Evolutionary conservation across 306 rosid species (phyloP).

Genomic region (Trifolium subterraneum): DNA sequence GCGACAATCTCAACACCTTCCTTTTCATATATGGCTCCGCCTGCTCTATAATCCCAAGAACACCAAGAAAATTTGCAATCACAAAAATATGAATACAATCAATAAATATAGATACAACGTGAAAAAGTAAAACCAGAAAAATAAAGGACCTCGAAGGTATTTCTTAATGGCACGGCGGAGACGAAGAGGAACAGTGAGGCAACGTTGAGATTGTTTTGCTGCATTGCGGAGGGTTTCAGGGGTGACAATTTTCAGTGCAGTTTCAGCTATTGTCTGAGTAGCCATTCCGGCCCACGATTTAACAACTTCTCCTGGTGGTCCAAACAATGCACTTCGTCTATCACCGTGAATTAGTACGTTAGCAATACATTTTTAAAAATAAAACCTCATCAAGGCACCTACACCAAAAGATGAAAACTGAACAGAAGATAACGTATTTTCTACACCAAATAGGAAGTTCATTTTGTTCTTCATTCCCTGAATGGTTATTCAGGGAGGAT

Average conservation of each 20-base stretch:
- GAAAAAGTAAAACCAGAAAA: neutral
- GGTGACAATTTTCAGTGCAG: constrained; percentile 71
- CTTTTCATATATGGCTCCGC: constrained; percentile 86
- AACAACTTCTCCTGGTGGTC: constrained; percentile 29
- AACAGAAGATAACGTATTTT: neutral
- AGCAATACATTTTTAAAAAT: neutral
- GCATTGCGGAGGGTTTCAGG: constrained; percentile 72
- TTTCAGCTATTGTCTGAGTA: constrained; percentile 57
- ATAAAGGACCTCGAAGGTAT: constrained; percentile 72
- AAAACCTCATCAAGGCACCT: neutral
- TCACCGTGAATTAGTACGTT: constrained; percentile 21
- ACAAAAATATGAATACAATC: constrained; percentile 7
- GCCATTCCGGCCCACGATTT: constrained; percentile 57
- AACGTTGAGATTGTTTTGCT: constrained; percentile 83
- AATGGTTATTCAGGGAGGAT: neutral
- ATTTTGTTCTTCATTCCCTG: neutral
- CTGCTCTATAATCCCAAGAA: constrained; percentile 65
- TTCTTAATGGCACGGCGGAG: constrained; percentile 89
- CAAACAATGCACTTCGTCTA: constrained; percentile 25
- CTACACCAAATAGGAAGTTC: neutral
- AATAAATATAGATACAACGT: neutral
- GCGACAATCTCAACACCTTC: constrained; percentile 76
- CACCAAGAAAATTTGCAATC: constrained; percentile 34
- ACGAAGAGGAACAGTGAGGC: constrained; percentile 72
- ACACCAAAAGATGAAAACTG: constrained; percentile 9